Percentiles rank a stretch among this genome's conserved stretches.
These are phyloP conservation scores for Melastoma malabathricum DNA, from an alignment of 345 rosid species.

Conservation along the genomic window DNA sequence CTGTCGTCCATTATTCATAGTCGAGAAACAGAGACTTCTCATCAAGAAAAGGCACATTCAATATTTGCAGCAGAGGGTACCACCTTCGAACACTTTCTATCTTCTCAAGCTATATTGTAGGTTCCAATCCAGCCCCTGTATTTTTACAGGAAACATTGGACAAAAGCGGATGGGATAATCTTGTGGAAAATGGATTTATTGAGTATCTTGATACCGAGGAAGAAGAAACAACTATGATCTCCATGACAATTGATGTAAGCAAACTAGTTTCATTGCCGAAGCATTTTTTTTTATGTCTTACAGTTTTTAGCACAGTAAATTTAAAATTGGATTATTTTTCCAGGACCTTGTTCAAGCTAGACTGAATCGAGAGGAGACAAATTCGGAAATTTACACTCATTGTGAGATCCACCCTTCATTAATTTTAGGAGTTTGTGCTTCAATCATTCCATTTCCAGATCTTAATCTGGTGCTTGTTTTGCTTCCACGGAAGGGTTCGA, in stretches of 20 bases:
- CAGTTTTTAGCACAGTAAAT: background rate
- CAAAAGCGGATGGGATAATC: constrained; percentile 90
- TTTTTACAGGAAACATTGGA: constrained; percentile 55
- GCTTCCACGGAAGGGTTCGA: too few relatives aligned
- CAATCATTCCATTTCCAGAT: too few relatives aligned
- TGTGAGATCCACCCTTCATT: too few relatives aligned
- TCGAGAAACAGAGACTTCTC: constrained; percentile 84
- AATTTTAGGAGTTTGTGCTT: too few relatives aligned
- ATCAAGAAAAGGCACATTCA: constrained; percentile 76
- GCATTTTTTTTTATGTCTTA: background rate
- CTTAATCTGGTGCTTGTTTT: too few relatives aligned
- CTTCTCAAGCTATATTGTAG: background rate
- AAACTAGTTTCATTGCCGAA: background rate
- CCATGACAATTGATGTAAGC: constrained; percentile 96
- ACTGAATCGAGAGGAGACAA: constrained; percentile 48
- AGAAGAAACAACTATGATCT: constrained; percentile 98
- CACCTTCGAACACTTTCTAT: too few relatives aligned
- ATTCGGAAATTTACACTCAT: too few relatives aligned
- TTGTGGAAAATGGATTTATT: constrained; percentile 73
- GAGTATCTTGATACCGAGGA: constrained; percentile 96
- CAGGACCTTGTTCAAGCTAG: constrained; percentile 95
- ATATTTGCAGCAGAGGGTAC: constrained; percentile 79
- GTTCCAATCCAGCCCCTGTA: background rate
- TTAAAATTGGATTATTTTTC: constrained; percentile 2
- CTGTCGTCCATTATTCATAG: constrained; percentile 91